Percentiles rank a stretch among this genome's conserved stretches.
Conservation (phyloP, 345 rosid genomes). For the Cochlearia excelsa region DNA sequence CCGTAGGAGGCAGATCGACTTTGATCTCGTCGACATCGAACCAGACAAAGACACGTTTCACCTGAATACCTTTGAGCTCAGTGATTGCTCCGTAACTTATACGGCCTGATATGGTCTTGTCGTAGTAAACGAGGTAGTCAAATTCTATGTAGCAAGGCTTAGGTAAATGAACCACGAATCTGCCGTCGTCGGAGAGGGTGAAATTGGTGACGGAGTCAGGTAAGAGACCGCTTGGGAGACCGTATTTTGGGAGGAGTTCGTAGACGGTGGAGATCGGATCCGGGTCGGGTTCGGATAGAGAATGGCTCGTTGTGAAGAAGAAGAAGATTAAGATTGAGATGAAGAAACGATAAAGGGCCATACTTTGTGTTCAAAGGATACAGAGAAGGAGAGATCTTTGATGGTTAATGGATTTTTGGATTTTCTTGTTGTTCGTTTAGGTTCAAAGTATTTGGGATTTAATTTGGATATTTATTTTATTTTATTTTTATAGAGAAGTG, state of each 20-base stretch:
- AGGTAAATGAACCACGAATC: conserved; percentile 51
- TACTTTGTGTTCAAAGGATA: conserved; percentile 2
- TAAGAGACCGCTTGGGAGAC: conserved; percentile 83
- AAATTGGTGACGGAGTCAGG: conserved; percentile 60
- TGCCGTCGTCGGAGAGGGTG: conserved; percentile 61
- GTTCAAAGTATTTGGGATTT: background rate
- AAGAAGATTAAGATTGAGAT: conserved; percentile 35
- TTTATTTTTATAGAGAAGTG: background rate
- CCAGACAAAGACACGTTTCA: conserved; percentile 71
- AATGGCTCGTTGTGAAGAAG: conserved; percentile 18
- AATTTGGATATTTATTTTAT: background rate
- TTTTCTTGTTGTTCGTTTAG: background rate
- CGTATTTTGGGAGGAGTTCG: conserved; percentile 77
- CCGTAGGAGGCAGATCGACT: conserved; percentile 86
- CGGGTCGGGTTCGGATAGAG: conserved; percentile 35
- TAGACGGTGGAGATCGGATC: conserved; percentile 45
- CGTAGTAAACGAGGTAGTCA: conserved; percentile 86
- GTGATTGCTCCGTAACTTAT: conserved; percentile 73
- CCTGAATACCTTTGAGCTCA: conserved; percentile 75
- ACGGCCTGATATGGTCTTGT: conserved; percentile 56
- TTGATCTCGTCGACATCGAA: conserved; percentile 75
- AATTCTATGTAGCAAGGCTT: conserved; percentile 63
- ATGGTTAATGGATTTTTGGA: background rate
- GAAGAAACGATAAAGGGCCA: conserved; percentile 29
- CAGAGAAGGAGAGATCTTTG: conserved; percentile 12